phyloP scores from a whole-genome alignment of 2,329 filamentous ascomycete species.

The Ophioceras dolichostomum region DNA sequence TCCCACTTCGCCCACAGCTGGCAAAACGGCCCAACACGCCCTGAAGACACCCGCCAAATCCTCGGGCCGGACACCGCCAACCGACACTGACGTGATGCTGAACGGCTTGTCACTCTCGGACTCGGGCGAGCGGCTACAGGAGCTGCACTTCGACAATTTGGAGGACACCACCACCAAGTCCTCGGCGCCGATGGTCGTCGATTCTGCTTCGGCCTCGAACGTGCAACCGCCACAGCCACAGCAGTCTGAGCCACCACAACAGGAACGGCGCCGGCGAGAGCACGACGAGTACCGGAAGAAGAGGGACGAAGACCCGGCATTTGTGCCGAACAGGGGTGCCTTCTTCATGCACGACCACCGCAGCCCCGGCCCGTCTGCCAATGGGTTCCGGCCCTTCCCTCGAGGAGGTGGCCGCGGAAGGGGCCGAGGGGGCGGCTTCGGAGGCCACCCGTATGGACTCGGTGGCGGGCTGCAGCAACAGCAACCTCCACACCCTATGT shows the following conservation, averaged over 20 bases:
- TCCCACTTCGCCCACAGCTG: slow-evolving; percentile 30
- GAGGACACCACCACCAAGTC: slow-evolving; percentile 15
- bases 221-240: slow-evolving; percentile 34
- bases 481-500: slow-evolving; percentile 20
- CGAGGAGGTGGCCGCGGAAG: slow-evolving; percentile 53
- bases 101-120: slow-evolving; percentile 37
- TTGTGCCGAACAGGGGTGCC: slow-evolving; percentile 84
- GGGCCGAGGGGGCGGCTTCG: slow-evolving; percentile 44
- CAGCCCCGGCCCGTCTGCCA: slow-evolving; percentile 62
- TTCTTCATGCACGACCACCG: slow-evolving; percentile 98
- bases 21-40: too few species aligned
- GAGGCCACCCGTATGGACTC: slow-evolving; percentile 25
- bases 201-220: slow-evolving; percentile 30
- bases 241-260: slow-evolving; percentile 44
- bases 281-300: slow-evolving; percentile 86
- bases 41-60: slow-evolving; percentile 26
- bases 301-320: slow-evolving; percentile 78
- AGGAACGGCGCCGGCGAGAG: slow-evolving; percentile 66
- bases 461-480: neutral
- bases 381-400: slow-evolving; percentile 63
- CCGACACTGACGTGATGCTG: slow-evolving; percentile 48
- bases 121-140: slow-evolving; percentile 25
- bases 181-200: slow-evolving; percentile 39
- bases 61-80: slow-evolving; percentile 23
- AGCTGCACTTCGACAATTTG: slow-evolving; percentile 33